Conservation (phyloP, 148 eudicot species). For the Nepenthes gracilis region DNA sequence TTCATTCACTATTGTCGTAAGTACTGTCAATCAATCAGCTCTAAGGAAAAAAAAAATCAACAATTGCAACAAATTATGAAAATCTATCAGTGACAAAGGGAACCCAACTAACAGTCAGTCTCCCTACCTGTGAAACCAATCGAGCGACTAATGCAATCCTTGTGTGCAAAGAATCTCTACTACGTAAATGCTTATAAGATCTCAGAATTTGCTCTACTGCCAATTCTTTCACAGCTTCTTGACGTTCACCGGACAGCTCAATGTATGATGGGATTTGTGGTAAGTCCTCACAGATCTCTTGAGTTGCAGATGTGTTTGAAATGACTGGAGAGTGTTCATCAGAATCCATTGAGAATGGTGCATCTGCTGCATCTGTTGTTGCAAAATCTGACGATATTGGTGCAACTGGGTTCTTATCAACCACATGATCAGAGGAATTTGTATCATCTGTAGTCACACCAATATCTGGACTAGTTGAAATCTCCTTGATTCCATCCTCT, state of each 20-base stretch:
- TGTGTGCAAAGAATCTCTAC: slow-evolving; percentile 37
- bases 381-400: slow-evolving; percentile 18
- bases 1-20: too few relatives aligned
- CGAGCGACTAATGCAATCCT: slow-evolving; percentile 76
- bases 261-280: slow-evolving; percentile 50
- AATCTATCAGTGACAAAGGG: slow-evolving; percentile 2
- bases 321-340: slow-evolving; percentile 52
- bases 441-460: slow-evolving; percentile 23
- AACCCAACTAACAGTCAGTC: slow-evolving; percentile 5
- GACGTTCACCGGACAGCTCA: slow-evolving; percentile 54
- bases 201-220: slow-evolving; percentile 56
- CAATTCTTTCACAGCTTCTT: slow-evolving; percentile 33
- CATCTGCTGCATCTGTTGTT: slow-evolving; percentile 24
- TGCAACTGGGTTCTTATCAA: slow-evolving; percentile 27
- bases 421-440: slow-evolving; percentile 20
- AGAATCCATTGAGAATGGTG: slow-evolving; percentile 26
- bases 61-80: slow-evolving; percentile 4
- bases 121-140: slow-evolving; percentile 80
- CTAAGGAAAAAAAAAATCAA: slow-evolving; percentile 1
- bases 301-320: slow-evolving; percentile 29
- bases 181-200: slow-evolving; percentile 35
- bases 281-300: slow-evolving; percentile 47
- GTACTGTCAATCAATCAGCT: background rate
- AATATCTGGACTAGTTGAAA: slow-evolving; percentile 17
- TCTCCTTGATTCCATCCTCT: slow-evolving; percentile 27